Evolutionary conservation across 345 rosid genomes (phyloP).

Genomic region (Tarenaya hassleriana): DNA sequence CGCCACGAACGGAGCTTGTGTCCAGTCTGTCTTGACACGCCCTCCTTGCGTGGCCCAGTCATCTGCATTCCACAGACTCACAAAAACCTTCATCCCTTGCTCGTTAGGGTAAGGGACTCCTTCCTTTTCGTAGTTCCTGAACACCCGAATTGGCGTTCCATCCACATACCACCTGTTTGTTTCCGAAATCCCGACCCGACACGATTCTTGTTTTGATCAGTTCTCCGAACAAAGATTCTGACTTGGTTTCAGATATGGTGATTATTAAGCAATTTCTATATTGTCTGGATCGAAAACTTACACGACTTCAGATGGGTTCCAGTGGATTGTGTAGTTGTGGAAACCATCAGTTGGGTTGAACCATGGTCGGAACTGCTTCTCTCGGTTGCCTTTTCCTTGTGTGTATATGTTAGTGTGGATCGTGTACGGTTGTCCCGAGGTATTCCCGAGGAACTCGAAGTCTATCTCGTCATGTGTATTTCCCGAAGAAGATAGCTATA

Average conservation of each 20-base stretch:
- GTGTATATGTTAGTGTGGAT: slow-evolving; percentile 63
- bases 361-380: slow-evolving; percentile 56
- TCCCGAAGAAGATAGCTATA: slow-evolving; percentile 54
- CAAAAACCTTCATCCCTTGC: slow-evolving; percentile 60
- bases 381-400: slow-evolving; percentile 57
- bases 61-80: slow-evolving; percentile 76
- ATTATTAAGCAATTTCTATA: too few species aligned
- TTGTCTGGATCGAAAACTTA: slow-evolving; percentile 31
- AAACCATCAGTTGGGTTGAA: slow-evolving; percentile 57
- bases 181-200: too few species aligned
- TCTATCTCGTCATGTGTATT: slow-evolving; percentile 64
- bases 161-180: slow-evolving; percentile 70
- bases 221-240: too few species aligned
- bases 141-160: slow-evolving; percentile 51
- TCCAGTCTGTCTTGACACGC: slow-evolving; percentile 54
- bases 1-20: slow-evolving; percentile 46
- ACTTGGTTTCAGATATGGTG: too few species aligned
- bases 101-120: slow-evolving; percentile 64
- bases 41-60: slow-evolving; percentile 81
- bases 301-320: slow-evolving; percentile 62
- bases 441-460: slow-evolving; percentile 66
- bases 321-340: slow-evolving; percentile 75
- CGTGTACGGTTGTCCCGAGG: slow-evolving; percentile 60
- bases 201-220: too few species aligned
- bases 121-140: slow-evolving; percentile 44